Base-by-base conservation (phyloP, 306 rosid genomes). In the Cicer arietinum region DNA sequence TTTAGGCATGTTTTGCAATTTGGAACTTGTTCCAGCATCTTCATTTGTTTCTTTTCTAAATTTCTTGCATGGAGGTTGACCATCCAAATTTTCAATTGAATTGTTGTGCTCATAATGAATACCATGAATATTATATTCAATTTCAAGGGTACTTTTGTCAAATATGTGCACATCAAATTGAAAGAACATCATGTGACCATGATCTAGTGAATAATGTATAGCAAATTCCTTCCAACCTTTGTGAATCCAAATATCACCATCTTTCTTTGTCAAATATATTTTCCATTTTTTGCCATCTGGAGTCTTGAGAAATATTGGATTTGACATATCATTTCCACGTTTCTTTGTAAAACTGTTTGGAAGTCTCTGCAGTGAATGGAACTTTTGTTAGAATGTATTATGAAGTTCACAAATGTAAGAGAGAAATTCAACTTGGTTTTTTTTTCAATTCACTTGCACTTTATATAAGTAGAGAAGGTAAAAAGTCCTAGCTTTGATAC, bases 281-380 rank as follows among this genome's bases (percentile, higher is more conserved):
- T 79, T 8, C 86, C 86, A 83, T 30, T 63, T 12, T 35, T 68
- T 37, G 1, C 70, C 81, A 79, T 59, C 64, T 20, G 81, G 83
- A 11, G 73, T 77, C 61, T 69, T 79, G 61, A 83, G 67, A 69
- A 74, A 45, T 42, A 79, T 16, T 46, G 70, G 75, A 37, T 70
- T 79, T 47, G 68, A 11, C 30, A 83, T 0, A 20, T 39, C n/a
- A 2, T 8, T 17, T 4, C 81, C 73, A 79, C 62, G 25, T 78
- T 63, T 60, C 63, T 13, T 43, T 7, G 57, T n/a, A 56, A 78
- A 83, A 0, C 18, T 65, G 3, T 56, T 46, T 14, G 86, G 80
- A 17, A 83, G 50, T 42, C n/a, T 54, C 83, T 83, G 6, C 65
- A 6, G 1, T 59, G 63, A 16, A 18, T 30, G 16, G 18, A 43